Evolutionary conservation across 2,329 filamentous ascomycete genomes (phyloP).

Genomic region (Sporothrix dimorphospora): DNA sequence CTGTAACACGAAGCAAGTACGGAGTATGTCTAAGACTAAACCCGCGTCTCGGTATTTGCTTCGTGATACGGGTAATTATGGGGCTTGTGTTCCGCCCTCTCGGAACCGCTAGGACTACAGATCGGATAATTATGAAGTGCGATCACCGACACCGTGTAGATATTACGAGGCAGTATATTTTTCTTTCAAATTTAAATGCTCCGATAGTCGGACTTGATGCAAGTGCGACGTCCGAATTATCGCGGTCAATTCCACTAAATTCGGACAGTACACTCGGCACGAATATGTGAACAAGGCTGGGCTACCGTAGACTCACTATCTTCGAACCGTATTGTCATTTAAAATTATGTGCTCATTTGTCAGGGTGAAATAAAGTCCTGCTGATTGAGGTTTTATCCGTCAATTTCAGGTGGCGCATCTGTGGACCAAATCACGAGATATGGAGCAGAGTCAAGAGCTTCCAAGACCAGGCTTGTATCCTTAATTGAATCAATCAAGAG

Average conservation of each 20-base stretch:
- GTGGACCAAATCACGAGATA: neutral
- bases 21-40: no score
- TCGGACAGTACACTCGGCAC: neutral
- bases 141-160: neutral
- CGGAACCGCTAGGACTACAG: neutral
- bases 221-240: neutral
- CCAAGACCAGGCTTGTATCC: no score
- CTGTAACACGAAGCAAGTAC: no score
- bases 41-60: neutral
- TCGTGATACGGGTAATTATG: neutral
- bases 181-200: neutral
- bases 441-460: neutral
- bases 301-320: no score
- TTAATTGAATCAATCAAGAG: no score
- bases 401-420: neutral
- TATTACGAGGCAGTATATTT: no score
- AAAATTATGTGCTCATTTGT: neutral
- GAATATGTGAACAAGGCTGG: neutral
- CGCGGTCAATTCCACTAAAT: no score
- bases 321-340: neutral
- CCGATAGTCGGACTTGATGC: neutral
- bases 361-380: neutral
- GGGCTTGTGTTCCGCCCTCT: neutral
- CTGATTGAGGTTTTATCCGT: neutral
- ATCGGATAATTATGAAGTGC: constrained; percentile 3